Evolutionary conservation across 345 rosid species (phyloP), one percentile per base, ranked within the genome.

Genomic region (Populus euphratica): DNA sequence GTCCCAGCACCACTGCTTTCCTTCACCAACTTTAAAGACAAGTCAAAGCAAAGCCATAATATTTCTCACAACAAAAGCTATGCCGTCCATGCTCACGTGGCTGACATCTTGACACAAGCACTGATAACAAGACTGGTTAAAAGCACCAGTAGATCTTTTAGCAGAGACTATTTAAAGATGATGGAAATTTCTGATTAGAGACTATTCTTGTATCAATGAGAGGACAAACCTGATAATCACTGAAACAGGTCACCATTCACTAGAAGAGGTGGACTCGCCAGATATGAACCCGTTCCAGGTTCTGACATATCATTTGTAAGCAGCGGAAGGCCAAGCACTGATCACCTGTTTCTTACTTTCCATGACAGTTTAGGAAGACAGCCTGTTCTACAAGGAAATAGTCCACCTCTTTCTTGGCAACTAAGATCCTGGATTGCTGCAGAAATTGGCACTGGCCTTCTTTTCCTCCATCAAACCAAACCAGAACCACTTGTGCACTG

Each of bases 401-500:
- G 80, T 65, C 90, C 90, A 20, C 74, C 74, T 65, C 90, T 95
- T 73, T 81, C 98, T 44, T 93, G 98, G 98, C 96, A 82, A 77
- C 11, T 85, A 69, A 85, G 99, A 81, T 91, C 93, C 81, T 73
- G 85, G 25, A 93, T 93, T 44, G 89, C 98, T 0, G 91, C 97
- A 73, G 99, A 95, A 81, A 93, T 93, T 29, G 92, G 86, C 72
- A 90, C 98, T 1, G 93, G 90, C 29, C 96, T 95, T 81, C 94
- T 87, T 72, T 92, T 95, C 82, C 91, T 96, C 27, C 98, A 93
- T 88, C 98, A 92, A 80, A 82, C 90, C 82, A 96, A 89, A 83
- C 99, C 99, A 21, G 98, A 96, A 79, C 96, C 99, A 16, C 81
- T 96, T 5, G 99, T 96, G 76, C 99, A 93, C 78, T 92, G 98